Percentiles rank a stretch among this genome's conserved stretches.
These are phyloP conservation scores for Ajuga reptans DNA, from an alignment of 305 asterid species.

Conservation along the genomic window DNA sequence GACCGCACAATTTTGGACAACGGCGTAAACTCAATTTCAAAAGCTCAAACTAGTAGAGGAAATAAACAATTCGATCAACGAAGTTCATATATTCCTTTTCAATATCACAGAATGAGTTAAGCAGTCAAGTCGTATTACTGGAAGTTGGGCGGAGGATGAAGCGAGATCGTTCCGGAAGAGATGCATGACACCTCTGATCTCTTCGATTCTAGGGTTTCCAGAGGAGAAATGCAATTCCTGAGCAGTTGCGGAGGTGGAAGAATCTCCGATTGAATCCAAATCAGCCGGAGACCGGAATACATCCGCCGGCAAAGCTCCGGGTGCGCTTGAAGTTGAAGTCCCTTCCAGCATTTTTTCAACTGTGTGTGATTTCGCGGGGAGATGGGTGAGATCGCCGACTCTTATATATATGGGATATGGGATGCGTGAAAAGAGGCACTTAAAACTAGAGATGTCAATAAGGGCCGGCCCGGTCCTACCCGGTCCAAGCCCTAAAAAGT, in stretches of 20 bases:
- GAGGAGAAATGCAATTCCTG: constrained; percentile 66
- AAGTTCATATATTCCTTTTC: background rate
- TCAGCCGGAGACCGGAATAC: constrained; percentile 22
- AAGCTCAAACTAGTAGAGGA: background rate
- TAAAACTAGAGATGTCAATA: too few species aligned
- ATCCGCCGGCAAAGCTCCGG: constrained; percentile 36
- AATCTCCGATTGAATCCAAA: constrained; percentile 25
- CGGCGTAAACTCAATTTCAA: constrained; percentile 4
- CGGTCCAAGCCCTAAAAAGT: too few species aligned
- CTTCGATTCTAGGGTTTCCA: constrained; percentile 96
- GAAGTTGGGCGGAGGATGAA: constrained; percentile 41
- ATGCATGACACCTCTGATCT: constrained; percentile 82
- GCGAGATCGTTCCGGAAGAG: constrained; percentile 45
- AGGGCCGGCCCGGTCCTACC: too few species aligned
- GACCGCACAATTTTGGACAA: background rate
- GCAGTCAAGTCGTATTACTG: constrained; percentile 31
- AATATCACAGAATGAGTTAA: background rate
- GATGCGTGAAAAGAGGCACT: too few species aligned
- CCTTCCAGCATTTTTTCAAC: constrained; percentile 36
- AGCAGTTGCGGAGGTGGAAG: constrained; percentile 32
- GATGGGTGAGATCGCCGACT: background rate
- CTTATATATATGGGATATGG: background rate
- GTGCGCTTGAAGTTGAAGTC: constrained; percentile 49
- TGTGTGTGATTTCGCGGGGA: constrained; percentile 18
- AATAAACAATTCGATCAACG: background rate